Base-by-base conservation (phyloP, 2,329 filamentous ascomycete species). In the Diatrype stigma region DNA sequence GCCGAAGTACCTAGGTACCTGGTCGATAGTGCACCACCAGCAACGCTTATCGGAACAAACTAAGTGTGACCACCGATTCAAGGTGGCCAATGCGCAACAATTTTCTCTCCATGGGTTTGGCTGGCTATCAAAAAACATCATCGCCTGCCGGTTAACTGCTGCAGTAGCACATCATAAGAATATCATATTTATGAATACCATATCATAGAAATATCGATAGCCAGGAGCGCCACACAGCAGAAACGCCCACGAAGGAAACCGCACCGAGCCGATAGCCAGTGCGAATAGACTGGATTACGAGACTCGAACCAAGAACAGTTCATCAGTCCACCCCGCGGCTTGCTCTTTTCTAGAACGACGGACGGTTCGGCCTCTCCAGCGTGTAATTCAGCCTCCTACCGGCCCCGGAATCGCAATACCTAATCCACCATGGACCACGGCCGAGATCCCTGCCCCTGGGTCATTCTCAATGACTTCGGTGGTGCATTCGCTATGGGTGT, bases 401-500 rank as follows among this genome's bases (percentile, higher is more conserved):
- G 10, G 6, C 10, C 10, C 10, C 26, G 26, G n/a, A n/a, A 30
- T 10, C 26, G 5, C 10, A 30, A 37, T 17, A 37, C 34, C 6
- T 16, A 40, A 32, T 42, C 46, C 52, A 52, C 53, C 50, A 94
- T 96, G 88, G 93, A 99, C 84, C 94, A 97, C 80, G 88, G 89
- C 58, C 84, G 94, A 76, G 94, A 97, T 74, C 94, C 94, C 56
- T 97, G 94, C 75, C 94, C 94, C 51, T 97, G 87, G 86, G 92
- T 97, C 67, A 89, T 94, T 59, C 81, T 97, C 61, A 96, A 92
- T 74, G 94, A 99, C 76, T 97, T 97, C 70, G 94, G 94, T 57
- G 94, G 94, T 74, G 94, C 93, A 51, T 96, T 97, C 67, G 86
- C 83, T 68, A 97, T 96, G 93, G 93, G 93, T 63, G 90, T 94